Conservation (phyloP, 1,284 basidiomycete species). For the Rhodotorula sp. region DNA sequence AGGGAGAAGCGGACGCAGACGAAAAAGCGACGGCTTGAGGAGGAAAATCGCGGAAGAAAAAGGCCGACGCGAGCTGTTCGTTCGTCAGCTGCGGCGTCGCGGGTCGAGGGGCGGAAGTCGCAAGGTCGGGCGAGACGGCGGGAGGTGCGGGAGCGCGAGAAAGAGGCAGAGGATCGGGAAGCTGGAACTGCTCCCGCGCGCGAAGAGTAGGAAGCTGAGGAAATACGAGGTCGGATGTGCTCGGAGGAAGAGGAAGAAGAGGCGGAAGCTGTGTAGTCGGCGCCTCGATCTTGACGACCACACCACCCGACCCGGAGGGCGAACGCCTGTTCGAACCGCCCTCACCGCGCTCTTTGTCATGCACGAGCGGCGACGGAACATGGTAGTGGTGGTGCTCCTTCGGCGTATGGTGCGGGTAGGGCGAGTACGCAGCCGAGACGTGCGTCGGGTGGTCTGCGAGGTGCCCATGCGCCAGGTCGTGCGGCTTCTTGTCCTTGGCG, state of each 20-base stretch:
- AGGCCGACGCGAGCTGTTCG: constrained; percentile 15
- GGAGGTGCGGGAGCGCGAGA: background rate
- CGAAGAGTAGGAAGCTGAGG: background rate
- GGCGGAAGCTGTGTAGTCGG: background rate
- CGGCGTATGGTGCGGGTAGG: constrained; percentile 20
- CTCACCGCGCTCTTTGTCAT: background rate
- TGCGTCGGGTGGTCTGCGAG: constrained; percentile 25
- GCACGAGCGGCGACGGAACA: constrained; percentile 1
- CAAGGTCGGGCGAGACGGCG: background rate
- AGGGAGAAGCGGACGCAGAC: background rate
- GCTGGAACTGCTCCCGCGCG: background rate
- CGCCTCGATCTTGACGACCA: too few relatives aligned
- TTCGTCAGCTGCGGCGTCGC: background rate
- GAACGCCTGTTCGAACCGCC: background rate
- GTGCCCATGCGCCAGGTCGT: constrained; percentile 34
- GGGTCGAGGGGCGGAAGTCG: background rate
- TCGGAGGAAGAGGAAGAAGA: background rate
- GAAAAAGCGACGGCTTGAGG: background rate
- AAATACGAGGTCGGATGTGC: background rate
- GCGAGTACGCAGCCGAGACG: constrained; percentile 18
- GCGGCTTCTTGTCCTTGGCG: constrained; percentile 16
- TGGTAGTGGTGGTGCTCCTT: constrained; percentile 4
- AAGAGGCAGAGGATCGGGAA: too few relatives aligned
- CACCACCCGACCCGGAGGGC: background rate
- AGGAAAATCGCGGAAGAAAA: constrained; percentile 23